Evolutionary conservation across 1,139 yeast species (phyloP).

Genomic region (Geotrichum australiense): DNA sequence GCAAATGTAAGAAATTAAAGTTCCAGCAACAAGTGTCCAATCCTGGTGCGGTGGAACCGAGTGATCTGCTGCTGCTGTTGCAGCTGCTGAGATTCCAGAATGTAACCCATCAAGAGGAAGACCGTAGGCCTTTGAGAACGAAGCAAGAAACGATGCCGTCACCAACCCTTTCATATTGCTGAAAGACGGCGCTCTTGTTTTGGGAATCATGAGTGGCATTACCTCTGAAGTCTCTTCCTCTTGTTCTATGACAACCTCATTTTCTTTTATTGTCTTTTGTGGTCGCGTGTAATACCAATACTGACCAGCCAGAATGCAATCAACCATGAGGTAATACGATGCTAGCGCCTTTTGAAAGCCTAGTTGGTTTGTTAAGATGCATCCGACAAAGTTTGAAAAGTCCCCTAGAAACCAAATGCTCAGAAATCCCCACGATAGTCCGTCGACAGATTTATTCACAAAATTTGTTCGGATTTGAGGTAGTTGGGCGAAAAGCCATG

Average conservation of each 20-base stretch:
- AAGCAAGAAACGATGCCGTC: constrained; percentile 29
- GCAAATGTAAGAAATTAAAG: constrained; percentile 71
- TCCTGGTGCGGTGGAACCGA: neutral
- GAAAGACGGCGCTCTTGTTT: constrained; percentile 10
- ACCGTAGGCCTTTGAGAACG: constrained; percentile 26
- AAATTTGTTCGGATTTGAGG: constrained; percentile 83
- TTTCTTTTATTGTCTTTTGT: constrained; percentile 1
- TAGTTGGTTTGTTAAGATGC: constrained; percentile 68
- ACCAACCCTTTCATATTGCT: constrained; percentile 22
- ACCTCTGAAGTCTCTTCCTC: constrained; percentile 12
- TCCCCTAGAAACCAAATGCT: constrained; percentile 83
- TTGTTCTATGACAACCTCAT: neutral
- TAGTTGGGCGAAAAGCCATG: constrained; percentile 82
- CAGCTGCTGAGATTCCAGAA: constrained; percentile 24
- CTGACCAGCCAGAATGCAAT: constrained; percentile 62
- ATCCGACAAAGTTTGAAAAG: constrained; percentile 69
- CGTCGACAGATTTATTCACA: constrained; percentile 72
- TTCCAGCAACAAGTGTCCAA: constrained; percentile 38
- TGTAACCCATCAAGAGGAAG: constrained; percentile 22
- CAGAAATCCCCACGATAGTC: constrained; percentile 71
- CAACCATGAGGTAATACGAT: constrained; percentile 67
- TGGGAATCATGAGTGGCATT: constrained; percentile 11
- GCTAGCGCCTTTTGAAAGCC: constrained; percentile 73
- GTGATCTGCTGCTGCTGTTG: constrained; percentile 7
- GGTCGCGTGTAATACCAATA: constrained; percentile 56